phyloP scores from a whole-genome alignment of 768 basidiomycete genomes.

The Sporobolomyces pararoseus region DNA sequence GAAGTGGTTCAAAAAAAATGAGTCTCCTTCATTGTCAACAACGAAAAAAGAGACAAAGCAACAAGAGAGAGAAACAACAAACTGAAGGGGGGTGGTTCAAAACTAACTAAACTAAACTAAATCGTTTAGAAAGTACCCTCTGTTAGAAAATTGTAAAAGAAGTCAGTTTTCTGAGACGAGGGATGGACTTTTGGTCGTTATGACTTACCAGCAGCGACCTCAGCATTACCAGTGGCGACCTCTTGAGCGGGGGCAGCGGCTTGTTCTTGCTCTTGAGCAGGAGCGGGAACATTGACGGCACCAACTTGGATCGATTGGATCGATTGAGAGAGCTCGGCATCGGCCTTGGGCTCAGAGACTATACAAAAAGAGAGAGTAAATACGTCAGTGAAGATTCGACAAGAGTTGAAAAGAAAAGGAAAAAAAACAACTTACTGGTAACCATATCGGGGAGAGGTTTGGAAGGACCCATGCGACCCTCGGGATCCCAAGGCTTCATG shows the following conservation, averaged over 20 bases:
- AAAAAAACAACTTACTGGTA: constrained; percentile 56
- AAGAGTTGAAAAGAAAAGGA: background rate
- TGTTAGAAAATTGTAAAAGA: background rate
- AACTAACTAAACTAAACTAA: background rate
- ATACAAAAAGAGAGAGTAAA: background rate
- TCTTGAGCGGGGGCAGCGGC: constrained; percentile 23
- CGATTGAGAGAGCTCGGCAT: constrained; percentile 33
- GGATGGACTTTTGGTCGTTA: background rate
- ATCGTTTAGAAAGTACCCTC: constrained; percentile 24
- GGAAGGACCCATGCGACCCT: constrained; percentile 79
- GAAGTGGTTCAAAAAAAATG: no score
- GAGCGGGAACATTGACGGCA: constrained; percentile 39
- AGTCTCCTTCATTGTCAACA: no score
- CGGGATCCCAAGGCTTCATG: constrained; percentile 95
- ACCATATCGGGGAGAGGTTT: constrained; percentile 95
- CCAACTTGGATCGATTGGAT: constrained; percentile 41
- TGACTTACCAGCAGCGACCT: constrained; percentile 19
- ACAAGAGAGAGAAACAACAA: background rate
- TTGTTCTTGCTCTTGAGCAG: constrained; percentile 20
- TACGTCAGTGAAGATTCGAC: background rate
- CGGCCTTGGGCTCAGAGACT: constrained; percentile 47
- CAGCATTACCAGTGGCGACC: constrained; percentile 17
- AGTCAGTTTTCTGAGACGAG: background rate
- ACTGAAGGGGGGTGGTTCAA: no score
- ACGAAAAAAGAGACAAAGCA: background rate